These are phyloP conservation scores for Mycena amicta DNA, from an alignment of 768 basidiomycete species.

Conservation along the genomic window DNA sequence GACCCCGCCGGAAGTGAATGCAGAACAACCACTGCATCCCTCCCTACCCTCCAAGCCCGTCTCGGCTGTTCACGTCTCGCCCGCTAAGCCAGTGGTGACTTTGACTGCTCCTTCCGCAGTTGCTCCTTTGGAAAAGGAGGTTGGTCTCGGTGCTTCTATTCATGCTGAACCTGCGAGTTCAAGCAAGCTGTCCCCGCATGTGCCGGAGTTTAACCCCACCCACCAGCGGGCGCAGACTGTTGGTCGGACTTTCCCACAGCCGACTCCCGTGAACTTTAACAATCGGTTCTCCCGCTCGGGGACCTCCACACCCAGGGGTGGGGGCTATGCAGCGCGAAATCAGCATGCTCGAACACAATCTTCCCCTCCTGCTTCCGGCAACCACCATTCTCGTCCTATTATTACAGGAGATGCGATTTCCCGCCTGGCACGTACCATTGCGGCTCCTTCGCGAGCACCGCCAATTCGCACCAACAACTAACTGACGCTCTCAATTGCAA, in stretches of 20 bases:
- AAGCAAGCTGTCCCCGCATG: constrained; percentile 31
- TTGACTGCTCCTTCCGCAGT: neutral
- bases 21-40: constrained; percentile 40
- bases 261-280: constrained; percentile 28
- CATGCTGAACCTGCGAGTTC: constrained; percentile 52
- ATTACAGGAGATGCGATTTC: constrained; percentile 75
- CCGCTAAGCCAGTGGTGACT: neutral
- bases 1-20: constrained; percentile 21
- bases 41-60: constrained; percentile 53
- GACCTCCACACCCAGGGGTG: constrained; percentile 44
- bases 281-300: constrained; percentile 45
- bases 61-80: constrained; percentile 20
- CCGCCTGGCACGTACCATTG: constrained; percentile 64
- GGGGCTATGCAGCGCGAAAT: constrained; percentile 35
- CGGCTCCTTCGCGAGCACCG: constrained; percentile 30
- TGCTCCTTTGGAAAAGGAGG: constrained; percentile 9
- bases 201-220: constrained; percentile 32
- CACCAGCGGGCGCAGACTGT: constrained; percentile 64
- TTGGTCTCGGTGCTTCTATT: constrained; percentile 53
- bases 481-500: neutral
- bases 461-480: constrained; percentile 11
- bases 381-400: constrained; percentile 62
- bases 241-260: constrained; percentile 42
- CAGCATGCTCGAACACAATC: constrained; percentile 68
- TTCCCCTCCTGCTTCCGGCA: constrained; percentile 50